Percentiles rank a stretch among this genome's conserved stretches.
phyloP scores from a whole-genome alignment of 805 yeast genomes.

The Candida insectalens region DNA sequence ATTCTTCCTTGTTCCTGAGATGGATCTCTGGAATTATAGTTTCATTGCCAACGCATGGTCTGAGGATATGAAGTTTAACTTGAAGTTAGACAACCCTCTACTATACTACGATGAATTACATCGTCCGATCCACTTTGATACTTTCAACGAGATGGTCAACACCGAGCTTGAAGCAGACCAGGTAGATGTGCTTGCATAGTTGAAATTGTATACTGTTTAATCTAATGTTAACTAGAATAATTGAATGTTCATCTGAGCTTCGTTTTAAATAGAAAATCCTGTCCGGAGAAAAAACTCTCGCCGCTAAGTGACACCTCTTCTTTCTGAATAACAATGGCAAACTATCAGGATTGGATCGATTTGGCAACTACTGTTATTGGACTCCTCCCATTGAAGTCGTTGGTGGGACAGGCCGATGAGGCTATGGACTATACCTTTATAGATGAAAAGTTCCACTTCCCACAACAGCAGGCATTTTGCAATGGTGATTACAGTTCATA shows the following conservation, averaged over 20 bases:
- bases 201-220: too few relatives aligned
- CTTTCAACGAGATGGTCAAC: constrained; percentile 56
- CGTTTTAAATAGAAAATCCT: too few relatives aligned
- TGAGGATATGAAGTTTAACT: constrained; percentile 42
- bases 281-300: too few relatives aligned
- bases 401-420: constrained; percentile 11
- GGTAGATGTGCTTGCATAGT: constrained; percentile 43
- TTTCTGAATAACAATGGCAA: too few relatives aligned
- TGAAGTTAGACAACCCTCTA: constrained; percentile 72
- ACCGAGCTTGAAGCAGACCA: constrained; percentile 52
- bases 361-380: constrained; percentile 8
- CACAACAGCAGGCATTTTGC: constrained; percentile 66
- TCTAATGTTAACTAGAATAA: too few relatives aligned
- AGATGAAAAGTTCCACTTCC: constrained; percentile 82
- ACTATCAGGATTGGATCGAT: constrained; percentile 10
- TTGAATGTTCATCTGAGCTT: too few relatives aligned
- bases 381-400: constrained; percentile 10
- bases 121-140: constrained; percentile 78
- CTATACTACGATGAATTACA: constrained; percentile 80
- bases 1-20: constrained; percentile 76
- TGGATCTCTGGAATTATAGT: constrained; percentile 82
- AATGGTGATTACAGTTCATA: constrained; percentile 51
- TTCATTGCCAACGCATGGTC: constrained; percentile 84
- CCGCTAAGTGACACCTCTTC: too few relatives aligned
- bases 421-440: constrained; percentile 28